Base-by-base conservation (phyloP, 2,329 filamentous ascomycete species). In the Talaromyces funiculosus region DNA sequence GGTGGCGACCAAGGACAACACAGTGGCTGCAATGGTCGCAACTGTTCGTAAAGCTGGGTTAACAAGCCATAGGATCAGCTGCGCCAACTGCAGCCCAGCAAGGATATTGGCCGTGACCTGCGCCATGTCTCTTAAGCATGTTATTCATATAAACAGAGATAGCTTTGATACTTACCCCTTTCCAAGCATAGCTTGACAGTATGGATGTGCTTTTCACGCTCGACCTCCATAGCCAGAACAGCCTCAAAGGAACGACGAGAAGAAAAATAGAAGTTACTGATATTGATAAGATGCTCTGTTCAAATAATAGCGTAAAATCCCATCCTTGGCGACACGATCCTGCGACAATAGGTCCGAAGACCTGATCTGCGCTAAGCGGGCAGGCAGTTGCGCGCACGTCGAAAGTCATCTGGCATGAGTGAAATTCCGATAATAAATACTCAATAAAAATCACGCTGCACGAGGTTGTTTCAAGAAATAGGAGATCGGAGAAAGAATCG, bases 1-100 rank as follows among this genome's bases (percentile, higher is more conserved):
- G 20, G 55, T 9, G 61, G 61, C 26, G 63, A 64, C 51, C 67
- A 68, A 22, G 62, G 59, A 67, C 4, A 76, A 38, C 9, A 67
- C 69, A 59, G 68, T 71, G 22, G 71, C 65, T 35, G 71, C 67
- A 31, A 77, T 61, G 0, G 75, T 74, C 22, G 69, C 65, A 14
- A 64, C 66, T 4, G 74, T 76, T 59, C 65, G 68, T 16, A 18
- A n/a, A 26, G 45, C 26, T 16, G 26, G 45, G 14, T 18, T 31
- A 4, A 31, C 18, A 8, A 16, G 33, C 45, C 45, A 51, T 7
- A 51, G 45, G 6, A 33, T 31, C 12, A 51, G 6, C n/a, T 18
- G 24, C 9, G 26, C 45, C 26, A 51, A 29, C 24, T 51, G 45
- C 10, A 51, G 29, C 10, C 40, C 40, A 42, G 18, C 40, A 22